Evolutionary conservation across 306 rosid species (phyloP), one percentile per base, ranked within the genome.

Genomic region (Cucurbita pepo): DNA sequence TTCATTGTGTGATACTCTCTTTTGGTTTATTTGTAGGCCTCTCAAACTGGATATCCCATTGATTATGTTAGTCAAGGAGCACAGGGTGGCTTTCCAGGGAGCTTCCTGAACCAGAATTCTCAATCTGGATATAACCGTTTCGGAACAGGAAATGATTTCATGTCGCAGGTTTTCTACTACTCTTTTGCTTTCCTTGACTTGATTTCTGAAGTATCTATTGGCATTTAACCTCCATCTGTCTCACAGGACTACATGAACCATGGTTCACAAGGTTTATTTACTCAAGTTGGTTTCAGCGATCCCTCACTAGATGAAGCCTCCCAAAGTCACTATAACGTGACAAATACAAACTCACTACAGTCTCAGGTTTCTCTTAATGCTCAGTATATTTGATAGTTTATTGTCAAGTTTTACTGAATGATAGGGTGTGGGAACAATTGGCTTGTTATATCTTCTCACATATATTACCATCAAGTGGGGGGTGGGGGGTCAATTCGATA

Each of bases 111-210:
- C 85, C 99, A 95, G 86, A 88, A 87, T 77, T 84, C 99, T 76
- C 99, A 91, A 86, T 89, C 99, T 50, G 96, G 95, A 37, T 95
- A 89, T 85, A 88, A 96, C 66, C 96, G 99, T 76, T 95, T 95
- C 76, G 90, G 98, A 74, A 67, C 91, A 57, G 99, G 97, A 78
- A 95, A 95, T 58, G 99, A 95, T 72, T 95, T 91, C 74, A 89
- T 95, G 97, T 91, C 99, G 72, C 99, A 95, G 97, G 99, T 95
- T 69, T 76, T 77, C 63, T 66, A 38, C 38, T 43, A n/a, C 16
- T 11, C 21, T 21, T 62, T 3, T 54, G 54, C 56, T 19, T 15
- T 19, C 19, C 19, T 38, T 21, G 16, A 54, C 59, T 57, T 73
- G 40, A 57, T 51, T n/a, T 72, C 18, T 60, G 40, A n/a, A 74